phyloP scores from a whole-genome alignment of 1,139 yeast genomes.

The Zygosaccharomyces pseudobailii region DNA sequence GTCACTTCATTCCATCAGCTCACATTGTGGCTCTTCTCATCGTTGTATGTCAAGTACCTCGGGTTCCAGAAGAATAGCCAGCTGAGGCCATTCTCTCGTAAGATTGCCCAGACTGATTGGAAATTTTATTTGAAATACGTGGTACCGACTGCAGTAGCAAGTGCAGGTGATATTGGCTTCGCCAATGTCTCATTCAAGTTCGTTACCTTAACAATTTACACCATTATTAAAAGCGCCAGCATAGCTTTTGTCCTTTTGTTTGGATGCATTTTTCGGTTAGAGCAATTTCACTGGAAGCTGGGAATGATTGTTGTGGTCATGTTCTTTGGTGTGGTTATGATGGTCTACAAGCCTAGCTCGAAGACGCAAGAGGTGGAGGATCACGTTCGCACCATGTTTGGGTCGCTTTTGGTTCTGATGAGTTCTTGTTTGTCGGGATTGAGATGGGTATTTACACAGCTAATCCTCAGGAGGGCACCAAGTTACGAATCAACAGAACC shows the following conservation, averaged over 20 bases:
- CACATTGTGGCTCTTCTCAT: constrained; percentile 44
- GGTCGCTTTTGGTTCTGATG: constrained; percentile 65
- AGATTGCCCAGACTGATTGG: constrained; percentile 18
- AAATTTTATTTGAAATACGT: constrained; percentile 49
- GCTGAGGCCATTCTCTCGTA: not conserved
- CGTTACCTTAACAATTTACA: constrained; percentile 78
- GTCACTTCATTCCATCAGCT: constrained; percentile 84
- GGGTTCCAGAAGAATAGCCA: constrained; percentile 6
- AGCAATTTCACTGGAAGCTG: constrained; percentile 61
- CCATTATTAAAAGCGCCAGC: constrained; percentile 87
- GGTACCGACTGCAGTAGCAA: constrained; percentile 80
- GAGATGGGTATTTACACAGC: constrained; percentile 92
- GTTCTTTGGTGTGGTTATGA: constrained; percentile 78
- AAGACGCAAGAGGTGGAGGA: constrained; percentile 17
- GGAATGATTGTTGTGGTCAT: constrained; percentile 66
- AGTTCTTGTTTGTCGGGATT: constrained; percentile 85
- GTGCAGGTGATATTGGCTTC: constrained; percentile 91
- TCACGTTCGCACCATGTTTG: constrained; percentile 40
- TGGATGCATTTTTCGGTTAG: constrained; percentile 75
- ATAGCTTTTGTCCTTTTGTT: constrained; percentile 83
- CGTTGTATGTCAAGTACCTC: constrained; percentile 18
- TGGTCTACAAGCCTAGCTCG: constrained; percentile 54
- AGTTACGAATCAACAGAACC: not conserved
- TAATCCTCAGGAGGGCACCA: constrained; percentile 43
- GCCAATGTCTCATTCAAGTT: constrained; percentile 78